phyloP scores from a whole-genome alignment of 1,284 basidiomycete species.

The Cystobasidium slooffiae region DNA sequence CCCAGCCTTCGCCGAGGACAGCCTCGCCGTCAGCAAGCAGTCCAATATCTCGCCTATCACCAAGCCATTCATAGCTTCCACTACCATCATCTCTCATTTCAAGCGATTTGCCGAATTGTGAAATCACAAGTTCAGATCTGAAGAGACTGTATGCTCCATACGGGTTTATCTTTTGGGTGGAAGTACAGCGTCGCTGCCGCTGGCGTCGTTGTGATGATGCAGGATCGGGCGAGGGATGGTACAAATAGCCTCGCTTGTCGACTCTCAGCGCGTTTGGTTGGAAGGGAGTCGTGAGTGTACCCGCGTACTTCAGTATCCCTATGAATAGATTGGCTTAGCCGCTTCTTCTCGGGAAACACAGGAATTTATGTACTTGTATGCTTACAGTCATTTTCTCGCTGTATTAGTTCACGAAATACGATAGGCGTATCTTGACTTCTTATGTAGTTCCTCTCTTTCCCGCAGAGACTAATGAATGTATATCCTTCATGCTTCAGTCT shows the following conservation, averaged over 20 bases:
- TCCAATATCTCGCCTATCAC: neutral
- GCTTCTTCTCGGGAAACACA: slow-evolving; percentile 5
- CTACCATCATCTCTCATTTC: slow-evolving; percentile 9
- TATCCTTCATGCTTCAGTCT: slow-evolving; percentile 42
- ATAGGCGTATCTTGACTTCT: slow-evolving; percentile 54
- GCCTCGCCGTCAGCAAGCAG: slow-evolving; percentile 1
- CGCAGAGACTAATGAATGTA: slow-evolving; percentile 45
- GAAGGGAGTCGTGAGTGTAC: slow-evolving; percentile 49
- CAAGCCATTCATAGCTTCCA: slow-evolving; percentile 28
- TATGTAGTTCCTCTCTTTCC: slow-evolving; percentile 14
- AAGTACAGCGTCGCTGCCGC: neutral
- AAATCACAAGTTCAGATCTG: slow-evolving; percentile 14
- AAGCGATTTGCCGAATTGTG: slow-evolving; percentile 6
- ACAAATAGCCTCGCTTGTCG: slow-evolving; percentile 54
- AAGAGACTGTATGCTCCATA: slow-evolving; percentile 27
- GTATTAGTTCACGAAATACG: slow-evolving; percentile 54
- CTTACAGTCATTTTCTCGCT: slow-evolving; percentile 23
- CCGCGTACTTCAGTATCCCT: slow-evolving; percentile 51
- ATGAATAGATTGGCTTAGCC: neutral
- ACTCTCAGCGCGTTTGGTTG: slow-evolving; percentile 49
- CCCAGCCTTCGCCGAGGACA: slow-evolving; percentile 1
- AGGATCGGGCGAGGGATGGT: slow-evolving; percentile 54
- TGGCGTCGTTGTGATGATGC: neutral
- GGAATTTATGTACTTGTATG: neutral
- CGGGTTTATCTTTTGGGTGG: neutral